Evolutionary conservation across 2,329 filamentous ascomycete genomes (phyloP).

Genomic region (Sclerotinia spermophila): DNA sequence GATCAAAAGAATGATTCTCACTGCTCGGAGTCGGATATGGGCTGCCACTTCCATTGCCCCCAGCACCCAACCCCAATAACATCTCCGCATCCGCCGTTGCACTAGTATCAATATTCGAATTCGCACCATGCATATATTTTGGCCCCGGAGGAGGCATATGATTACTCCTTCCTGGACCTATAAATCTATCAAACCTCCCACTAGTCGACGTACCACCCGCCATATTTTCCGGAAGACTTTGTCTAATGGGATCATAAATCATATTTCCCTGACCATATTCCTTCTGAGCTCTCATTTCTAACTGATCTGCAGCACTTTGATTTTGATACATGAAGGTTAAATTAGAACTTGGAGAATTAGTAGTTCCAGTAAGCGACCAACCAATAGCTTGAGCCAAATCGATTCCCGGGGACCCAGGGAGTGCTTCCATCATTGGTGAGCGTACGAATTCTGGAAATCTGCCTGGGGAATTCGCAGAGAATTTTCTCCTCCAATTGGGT

Average conservation of each 20-base stretch:
- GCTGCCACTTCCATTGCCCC: slow-evolving; percentile 37
- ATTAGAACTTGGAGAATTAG: slow-evolving; percentile 80
- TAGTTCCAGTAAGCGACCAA: slow-evolving; percentile 84
- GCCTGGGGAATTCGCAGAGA: slow-evolving; percentile 26
- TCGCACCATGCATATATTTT: slow-evolving; percentile 35
- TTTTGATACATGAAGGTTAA: slow-evolving; percentile 69
- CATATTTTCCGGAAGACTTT: slow-evolving; percentile 48
- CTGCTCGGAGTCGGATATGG: slow-evolving; percentile 32
- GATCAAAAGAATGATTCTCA: slow-evolving; percentile 23
- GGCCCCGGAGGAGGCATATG: slow-evolving; percentile 35
- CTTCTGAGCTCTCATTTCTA: slow-evolving; percentile 38
- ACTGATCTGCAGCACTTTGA: slow-evolving; percentile 24
- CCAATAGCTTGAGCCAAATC: slow-evolving; percentile 60
- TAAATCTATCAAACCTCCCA: slow-evolving; percentile 19
- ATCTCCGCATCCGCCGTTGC: slow-evolving; percentile 46
- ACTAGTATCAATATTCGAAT: slow-evolving; percentile 35
- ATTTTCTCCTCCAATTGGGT: slow-evolving; percentile 35
- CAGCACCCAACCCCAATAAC: slow-evolving; percentile 45
- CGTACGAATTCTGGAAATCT: slow-evolving; percentile 35
- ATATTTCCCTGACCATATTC: slow-evolving; percentile 50
- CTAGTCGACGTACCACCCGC: slow-evolving; percentile 45
- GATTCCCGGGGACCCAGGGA: slow-evolving; percentile 43
- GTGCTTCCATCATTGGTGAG: slow-evolving; percentile 44
- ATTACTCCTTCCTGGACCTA: slow-evolving; percentile 42
- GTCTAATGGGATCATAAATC: slow-evolving; percentile 58